phyloP scores from a whole-genome alignment of 768 basidiomycete species.

The Podaxis sp. region DNA sequence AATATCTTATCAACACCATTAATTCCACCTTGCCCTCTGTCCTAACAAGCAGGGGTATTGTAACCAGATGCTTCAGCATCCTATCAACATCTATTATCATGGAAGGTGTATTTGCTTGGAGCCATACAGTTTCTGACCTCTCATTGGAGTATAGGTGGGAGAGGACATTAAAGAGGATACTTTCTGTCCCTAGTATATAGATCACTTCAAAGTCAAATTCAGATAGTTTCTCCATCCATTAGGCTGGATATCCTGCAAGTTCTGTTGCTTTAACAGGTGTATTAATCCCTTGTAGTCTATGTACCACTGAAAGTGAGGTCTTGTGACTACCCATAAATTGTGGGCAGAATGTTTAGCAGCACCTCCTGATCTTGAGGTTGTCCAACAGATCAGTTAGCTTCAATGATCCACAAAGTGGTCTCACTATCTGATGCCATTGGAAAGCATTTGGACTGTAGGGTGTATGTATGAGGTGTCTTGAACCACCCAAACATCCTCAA shows the following conservation, averaged over 20 bases:
- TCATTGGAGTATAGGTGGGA: too few species aligned
- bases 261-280: too few species aligned
- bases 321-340: neutral
- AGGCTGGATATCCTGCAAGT: too few species aligned
- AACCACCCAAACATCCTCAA: neutral
- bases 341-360: neutral
- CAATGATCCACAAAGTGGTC: neutral
- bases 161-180: too few species aligned
- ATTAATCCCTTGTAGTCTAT: too few species aligned
- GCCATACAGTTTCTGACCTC: too few species aligned
- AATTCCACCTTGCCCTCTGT: conserved; percentile 5
- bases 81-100: conserved; percentile 11
- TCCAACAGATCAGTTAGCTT: neutral
- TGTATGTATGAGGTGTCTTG: neutral
- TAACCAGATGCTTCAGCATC: neutral
- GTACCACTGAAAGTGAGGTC: neutral
- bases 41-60: neutral
- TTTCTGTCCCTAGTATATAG: too few species aligned
- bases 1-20: neutral
- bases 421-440: neutral
- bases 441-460: neutral
- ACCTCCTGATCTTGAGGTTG: neutral
- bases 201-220: too few species aligned
- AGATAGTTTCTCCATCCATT: too few species aligned
- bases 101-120: too few species aligned